Percentiles rank a stretch among this genome's conserved stretches.
These are phyloP conservation scores for Huntiella omanensis DNA, from an alignment of 2,329 filamentous ascomycete species.

Conservation along the genomic window DNA sequence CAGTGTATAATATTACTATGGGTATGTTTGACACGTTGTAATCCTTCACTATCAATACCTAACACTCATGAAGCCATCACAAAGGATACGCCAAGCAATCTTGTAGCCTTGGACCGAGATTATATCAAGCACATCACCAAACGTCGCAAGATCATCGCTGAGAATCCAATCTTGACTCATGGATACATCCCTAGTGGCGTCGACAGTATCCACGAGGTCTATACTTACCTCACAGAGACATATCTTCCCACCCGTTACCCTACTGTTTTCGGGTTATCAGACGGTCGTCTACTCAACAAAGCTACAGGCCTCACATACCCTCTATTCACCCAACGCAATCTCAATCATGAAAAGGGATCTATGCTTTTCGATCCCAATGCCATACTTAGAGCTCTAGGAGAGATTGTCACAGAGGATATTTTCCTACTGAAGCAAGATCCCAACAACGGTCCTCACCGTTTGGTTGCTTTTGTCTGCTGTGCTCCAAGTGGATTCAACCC, in stretches of 20 bases:
- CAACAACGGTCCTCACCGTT: constrained; percentile 18
- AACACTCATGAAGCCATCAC: constrained; percentile 22
- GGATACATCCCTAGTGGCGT: constrained; percentile 23
- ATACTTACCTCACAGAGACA: constrained; percentile 25
- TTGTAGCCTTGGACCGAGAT: constrained; percentile 32
- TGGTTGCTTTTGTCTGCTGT: constrained; percentile 31
- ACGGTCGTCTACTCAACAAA: constrained; percentile 20
- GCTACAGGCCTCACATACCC: constrained; percentile 20
- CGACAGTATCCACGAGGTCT: constrained; percentile 27
- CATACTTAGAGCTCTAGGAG: constrained; percentile 24
- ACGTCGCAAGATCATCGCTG: constrained; percentile 21
- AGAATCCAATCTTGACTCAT: constrained; percentile 23
- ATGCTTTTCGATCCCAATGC: constrained; percentile 15
- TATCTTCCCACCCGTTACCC: constrained; percentile 32
- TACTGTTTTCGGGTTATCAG: constrained; percentile 21
- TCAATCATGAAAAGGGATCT: constrained; percentile 3
- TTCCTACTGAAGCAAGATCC: constrained; percentile 27
- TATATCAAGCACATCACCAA: constrained; percentile 26
- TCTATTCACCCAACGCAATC: constrained; percentile 12
- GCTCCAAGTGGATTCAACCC: constrained; percentile 35
- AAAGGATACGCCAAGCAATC: constrained; percentile 25
- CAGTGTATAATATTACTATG: constrained; percentile 36
- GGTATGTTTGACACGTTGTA: constrained; percentile 17
- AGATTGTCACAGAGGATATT: constrained; percentile 36
- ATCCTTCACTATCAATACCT: neutral